Base-by-base conservation (phyloP, 768 basidiomycete species). In the Trametes meyenii region DNA sequence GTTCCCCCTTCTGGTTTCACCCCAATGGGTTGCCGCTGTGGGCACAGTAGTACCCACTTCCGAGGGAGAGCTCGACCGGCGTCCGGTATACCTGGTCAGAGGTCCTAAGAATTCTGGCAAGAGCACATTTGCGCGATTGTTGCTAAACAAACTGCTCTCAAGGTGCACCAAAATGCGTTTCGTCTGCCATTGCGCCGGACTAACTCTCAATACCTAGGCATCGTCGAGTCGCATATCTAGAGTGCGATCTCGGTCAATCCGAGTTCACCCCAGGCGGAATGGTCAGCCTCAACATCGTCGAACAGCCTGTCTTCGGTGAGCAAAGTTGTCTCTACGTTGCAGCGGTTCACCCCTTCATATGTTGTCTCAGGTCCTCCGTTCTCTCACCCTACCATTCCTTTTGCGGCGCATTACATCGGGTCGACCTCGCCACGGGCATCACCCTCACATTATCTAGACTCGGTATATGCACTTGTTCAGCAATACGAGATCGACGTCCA, bases 231-330 rank as follows among this genome's bases (percentile, higher is more conserved):
- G 96, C 94, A 0, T 97, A 85, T 71, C 81, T 99, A 8, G 96
- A 98, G 71, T 92, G 91, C 61, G 96, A 99, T 74, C 67, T 92
- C 3, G 96, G 96, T 17, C 96, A 99, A 74, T 90, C 94, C 3
- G 96, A 98, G 73, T 96, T 98, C 70, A 89, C 90, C 0, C 88
- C 92, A 0, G 87, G 87, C 0, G 96, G 95, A 0, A 82, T 92
- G 75, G 89, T 97, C 13, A 83, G 92, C 0, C 75, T 99, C 29
- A 89, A 86, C 71, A 65, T 96, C 1, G 66, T 97, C 16, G 84
- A 87, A 10, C 70, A 71, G 1, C 87, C 85, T 19, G 64, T 90
- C 1, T 86, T 98, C 39, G 96, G 95, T 92, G 66, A 51, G 44
- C 63, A 63, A 48, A 16, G 8, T 43, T 33, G 23, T 17, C 26